phyloP scores from a whole-genome alignment of 805 yeast genomes.

The Myxozyma melibiosi region DNA sequence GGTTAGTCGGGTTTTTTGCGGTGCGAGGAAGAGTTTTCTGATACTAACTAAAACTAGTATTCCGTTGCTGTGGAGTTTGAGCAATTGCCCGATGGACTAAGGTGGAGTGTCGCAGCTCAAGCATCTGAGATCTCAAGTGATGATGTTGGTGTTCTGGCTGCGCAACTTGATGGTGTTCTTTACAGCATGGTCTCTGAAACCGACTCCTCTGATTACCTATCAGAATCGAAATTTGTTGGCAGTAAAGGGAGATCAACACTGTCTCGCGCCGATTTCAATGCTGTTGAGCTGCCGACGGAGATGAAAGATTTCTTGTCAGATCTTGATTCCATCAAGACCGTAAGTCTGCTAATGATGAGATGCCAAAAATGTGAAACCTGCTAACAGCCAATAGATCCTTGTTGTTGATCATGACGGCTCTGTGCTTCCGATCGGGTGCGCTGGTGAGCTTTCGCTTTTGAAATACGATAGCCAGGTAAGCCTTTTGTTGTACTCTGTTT shows the following conservation, averaged over 20 bases:
- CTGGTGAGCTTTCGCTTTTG: slow-evolving; percentile 25
- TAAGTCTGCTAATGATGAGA: not conserved
- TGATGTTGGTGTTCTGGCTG: not conserved
- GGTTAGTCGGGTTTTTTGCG: slow-evolving; percentile 8
- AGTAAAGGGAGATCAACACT: no score
- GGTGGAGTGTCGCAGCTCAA: slow-evolving; percentile 27
- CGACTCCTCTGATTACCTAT: not conserved
- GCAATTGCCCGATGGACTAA: not conserved
- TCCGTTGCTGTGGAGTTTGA: slow-evolving; percentile 31
- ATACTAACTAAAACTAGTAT: slow-evolving; percentile 6
- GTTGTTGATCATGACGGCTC: slow-evolving; percentile 3
- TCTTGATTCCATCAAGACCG: no score
- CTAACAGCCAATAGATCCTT: not conserved
- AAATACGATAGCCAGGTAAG: not conserved
- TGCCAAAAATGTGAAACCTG: no score
- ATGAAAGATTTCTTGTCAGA: no score
- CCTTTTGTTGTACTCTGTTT: not conserved
- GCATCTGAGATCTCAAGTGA: not conserved
- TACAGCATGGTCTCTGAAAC: slow-evolving; percentile 2
- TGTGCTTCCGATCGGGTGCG: slow-evolving; percentile 25
- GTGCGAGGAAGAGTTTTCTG: not conserved
- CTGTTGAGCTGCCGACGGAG: not conserved
- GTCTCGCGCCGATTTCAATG: no score
- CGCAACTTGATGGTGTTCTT: slow-evolving; percentile 20
- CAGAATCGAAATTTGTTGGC: not conserved